phyloP scores from a whole-genome alignment of 2,329 filamentous ascomycete genomes.

The Reticulascus tulasneorum region DNA sequence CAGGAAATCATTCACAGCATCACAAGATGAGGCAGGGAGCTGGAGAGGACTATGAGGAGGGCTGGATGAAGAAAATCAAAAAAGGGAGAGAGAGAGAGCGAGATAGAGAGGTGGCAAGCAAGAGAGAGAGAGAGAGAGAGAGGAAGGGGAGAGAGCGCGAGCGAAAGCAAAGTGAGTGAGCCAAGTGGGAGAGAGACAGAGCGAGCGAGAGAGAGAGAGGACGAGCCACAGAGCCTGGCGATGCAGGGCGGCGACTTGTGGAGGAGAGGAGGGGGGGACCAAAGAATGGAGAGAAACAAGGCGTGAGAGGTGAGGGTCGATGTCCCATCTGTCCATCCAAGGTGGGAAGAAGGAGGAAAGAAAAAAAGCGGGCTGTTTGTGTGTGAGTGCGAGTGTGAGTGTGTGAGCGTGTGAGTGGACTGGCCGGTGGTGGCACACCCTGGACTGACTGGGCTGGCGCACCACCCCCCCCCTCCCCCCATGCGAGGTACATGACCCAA shows the following conservation, averaged over 20 bases:
- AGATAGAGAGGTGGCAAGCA: slow-evolving; percentile 1
- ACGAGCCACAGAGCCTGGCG: not conserved
- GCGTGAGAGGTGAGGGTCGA: slow-evolving; percentile 3
- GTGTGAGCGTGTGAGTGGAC: slow-evolving; percentile 2
- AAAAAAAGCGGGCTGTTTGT: not conserved
- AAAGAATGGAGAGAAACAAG: slow-evolving; percentile 2
- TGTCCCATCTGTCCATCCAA: too few relatives aligned
- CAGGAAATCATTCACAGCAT: too few relatives aligned
- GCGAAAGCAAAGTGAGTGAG: not conserved
- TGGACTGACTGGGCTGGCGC: too few relatives aligned
- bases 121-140: not conserved
- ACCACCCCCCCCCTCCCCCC: too few relatives aligned
- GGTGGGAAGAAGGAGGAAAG: too few relatives aligned
- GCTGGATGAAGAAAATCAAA: not conserved
- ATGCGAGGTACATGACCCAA: too few relatives aligned
- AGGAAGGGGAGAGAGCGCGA: not conserved
- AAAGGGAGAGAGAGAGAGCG: not conserved
- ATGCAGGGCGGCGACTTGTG: not conserved
- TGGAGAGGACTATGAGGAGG: too few relatives aligned
- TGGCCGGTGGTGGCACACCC: slow-evolving; percentile 2
- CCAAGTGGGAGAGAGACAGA: not conserved
- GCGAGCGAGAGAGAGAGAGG: not conserved
- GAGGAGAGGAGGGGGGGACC: not conserved
- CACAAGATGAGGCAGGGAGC: not conserved
- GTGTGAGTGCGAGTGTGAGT: not conserved